Evolutionary conservation across 371 early-diverging fungal genomes (phyloP).

Genomic region (Mucor plumbeus): DNA sequence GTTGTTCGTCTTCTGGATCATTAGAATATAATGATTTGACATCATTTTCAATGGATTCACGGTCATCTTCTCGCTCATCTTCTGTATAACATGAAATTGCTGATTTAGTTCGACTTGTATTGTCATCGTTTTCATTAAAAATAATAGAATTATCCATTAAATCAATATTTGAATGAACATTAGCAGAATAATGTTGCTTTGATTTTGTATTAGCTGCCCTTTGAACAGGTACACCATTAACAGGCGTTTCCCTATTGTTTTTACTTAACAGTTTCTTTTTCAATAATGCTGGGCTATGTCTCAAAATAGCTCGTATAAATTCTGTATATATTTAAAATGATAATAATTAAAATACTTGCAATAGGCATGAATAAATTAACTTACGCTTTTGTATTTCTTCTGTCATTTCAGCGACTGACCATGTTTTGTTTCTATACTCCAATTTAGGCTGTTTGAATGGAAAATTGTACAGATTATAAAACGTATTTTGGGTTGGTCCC

Average conservation of each 20-base stretch:
- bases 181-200: not conserved
- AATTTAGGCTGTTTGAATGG: slow-evolving; percentile 74
- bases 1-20: slow-evolving; percentile 17
- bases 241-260: not conserved
- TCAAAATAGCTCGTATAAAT: slow-evolving; percentile 15
- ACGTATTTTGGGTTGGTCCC: slow-evolving; percentile 73
- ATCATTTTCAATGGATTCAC: slow-evolving; percentile 6
- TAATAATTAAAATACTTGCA: not conserved
- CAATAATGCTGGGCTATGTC: slow-evolving; percentile 15
- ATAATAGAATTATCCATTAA: slow-evolving; percentile 2
- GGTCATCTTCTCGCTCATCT: slow-evolving; percentile 13
- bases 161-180: not conserved
- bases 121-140: not conserved
- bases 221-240: not conserved
- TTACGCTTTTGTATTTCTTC: slow-evolving; percentile 67
- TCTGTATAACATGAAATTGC: not conserved
- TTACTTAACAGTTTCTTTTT: slow-evolving; percentile 18
- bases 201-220: not conserved
- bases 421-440: slow-evolving; percentile 78
- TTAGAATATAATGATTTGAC: slow-evolving; percentile 14
- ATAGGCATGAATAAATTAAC: not conserved
- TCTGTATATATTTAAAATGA: not conserved
- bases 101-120: not conserved
- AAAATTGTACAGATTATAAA: slow-evolving; percentile 76
- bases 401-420: slow-evolving; percentile 75